phyloP scores from a whole-genome alignment of 2,329 filamentous ascomycete species.

The Macrophomina pseudophaseolina region DNA sequence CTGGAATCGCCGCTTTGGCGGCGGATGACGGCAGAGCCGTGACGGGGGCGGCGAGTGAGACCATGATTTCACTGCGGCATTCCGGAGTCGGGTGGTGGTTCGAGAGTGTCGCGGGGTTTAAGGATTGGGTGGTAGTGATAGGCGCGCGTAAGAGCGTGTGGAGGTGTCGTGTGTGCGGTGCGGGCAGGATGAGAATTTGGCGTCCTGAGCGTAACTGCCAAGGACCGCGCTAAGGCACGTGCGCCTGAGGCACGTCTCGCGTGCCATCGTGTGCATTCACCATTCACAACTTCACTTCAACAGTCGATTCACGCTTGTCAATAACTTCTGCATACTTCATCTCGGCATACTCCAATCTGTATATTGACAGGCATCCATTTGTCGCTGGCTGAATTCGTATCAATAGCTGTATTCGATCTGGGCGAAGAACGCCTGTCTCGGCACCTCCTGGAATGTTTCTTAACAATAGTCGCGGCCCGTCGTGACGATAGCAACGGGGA shows the following conservation, averaged over 20 bases:
- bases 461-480: too few species aligned
- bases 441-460: too few species aligned
- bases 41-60: conserved; percentile 44
- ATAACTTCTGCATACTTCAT: too few species aligned
- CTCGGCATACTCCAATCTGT: too few species aligned
- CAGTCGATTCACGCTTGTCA: too few species aligned
- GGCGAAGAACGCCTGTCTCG: too few species aligned
- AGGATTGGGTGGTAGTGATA: conserved; percentile 7
- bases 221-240: conserved; percentile 2
- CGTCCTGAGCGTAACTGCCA: conserved; percentile 7
- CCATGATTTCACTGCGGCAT: conserved; percentile 35
- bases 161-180: conserved; percentile 23
- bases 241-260: background rate
- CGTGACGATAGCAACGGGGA: too few species aligned
- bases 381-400: too few species aligned
- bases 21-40: conserved; percentile 32
- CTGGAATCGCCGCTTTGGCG: conserved; percentile 34
- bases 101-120: background rate
- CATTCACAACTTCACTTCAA: too few species aligned
- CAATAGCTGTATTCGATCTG: too few species aligned
- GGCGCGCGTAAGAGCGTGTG: conserved; percentile 14
- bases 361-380: too few species aligned
- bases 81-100: background rate
- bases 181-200: conserved; percentile 25
- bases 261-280: background rate